Conservation (phyloP, 805 yeast genomes). For the Cyberlindnera maritima region DNA sequence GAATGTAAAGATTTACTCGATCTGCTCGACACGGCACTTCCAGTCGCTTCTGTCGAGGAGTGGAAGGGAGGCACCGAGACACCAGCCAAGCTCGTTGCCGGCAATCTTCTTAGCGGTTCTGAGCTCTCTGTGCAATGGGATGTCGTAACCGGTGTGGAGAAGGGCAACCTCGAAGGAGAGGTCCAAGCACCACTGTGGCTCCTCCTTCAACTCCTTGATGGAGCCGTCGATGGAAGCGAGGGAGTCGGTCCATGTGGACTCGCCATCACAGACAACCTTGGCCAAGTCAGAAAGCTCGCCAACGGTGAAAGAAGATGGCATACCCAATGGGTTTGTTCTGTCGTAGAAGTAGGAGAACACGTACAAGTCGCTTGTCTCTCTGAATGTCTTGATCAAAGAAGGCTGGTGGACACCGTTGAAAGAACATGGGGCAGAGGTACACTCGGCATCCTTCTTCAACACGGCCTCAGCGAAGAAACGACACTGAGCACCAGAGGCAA, state of each 20-base stretch:
- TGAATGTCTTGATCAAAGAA: slow-evolving; percentile 75
- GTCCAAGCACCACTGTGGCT: slow-evolving; percentile 95
- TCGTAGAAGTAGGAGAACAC: slow-evolving; percentile 95
- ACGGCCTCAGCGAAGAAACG: slow-evolving; percentile 78
- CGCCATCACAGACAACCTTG: slow-evolving; percentile 81
- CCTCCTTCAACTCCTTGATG: slow-evolving; percentile 59
- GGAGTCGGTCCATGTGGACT: slow-evolving; percentile 64
- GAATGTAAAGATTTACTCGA: slow-evolving; percentile 1
- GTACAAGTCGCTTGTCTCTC: slow-evolving; percentile 70
- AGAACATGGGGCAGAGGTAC: slow-evolving; percentile 80
- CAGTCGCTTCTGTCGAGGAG: slow-evolving; percentile 70
- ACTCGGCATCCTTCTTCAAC: slow-evolving; percentile 77
- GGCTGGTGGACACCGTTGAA: slow-evolving; percentile 99
- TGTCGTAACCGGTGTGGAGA: slow-evolving; percentile 95
- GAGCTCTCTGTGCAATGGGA: slow-evolving; percentile 85
- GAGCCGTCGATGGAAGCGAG: slow-evolving; percentile 68
- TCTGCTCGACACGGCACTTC: slow-evolving; percentile 48
- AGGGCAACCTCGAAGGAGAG: slow-evolving; percentile 86
- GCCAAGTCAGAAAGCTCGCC: slow-evolving; percentile 83
- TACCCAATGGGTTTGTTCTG: slow-evolving; percentile 88
- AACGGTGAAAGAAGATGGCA: slow-evolving; percentile 87
- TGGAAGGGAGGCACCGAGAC: slow-evolving; percentile 96
- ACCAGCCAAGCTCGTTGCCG: slow-evolving; percentile 95
- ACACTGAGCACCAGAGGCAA: slow-evolving; percentile 79
- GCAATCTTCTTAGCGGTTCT: slow-evolving; percentile 89